These are phyloP conservation scores for Citropsis articulata DNA, from an alignment of 345 rosid species.

Conservation along the genomic window DNA sequence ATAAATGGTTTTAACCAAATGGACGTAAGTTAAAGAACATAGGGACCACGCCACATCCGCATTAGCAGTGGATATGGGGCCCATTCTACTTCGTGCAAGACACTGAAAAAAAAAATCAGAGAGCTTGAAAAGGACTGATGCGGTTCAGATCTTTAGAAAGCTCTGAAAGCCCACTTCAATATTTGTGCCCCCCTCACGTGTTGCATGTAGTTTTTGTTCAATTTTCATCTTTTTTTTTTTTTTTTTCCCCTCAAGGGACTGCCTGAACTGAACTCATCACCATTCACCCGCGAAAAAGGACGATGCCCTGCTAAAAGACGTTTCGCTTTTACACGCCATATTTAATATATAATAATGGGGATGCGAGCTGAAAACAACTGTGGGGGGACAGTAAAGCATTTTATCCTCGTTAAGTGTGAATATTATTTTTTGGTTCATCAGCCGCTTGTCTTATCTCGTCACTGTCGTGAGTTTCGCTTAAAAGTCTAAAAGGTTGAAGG, in stretches of 20 bases:
- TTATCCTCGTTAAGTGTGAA: conserved; percentile 29
- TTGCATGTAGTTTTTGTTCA: conserved; percentile 13
- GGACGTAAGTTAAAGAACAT: background rate
- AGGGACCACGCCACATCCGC: conserved; percentile 2
- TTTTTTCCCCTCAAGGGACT: background rate
- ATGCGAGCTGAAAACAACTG: background rate
- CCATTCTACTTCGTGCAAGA: background rate
- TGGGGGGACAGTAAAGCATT: background rate
- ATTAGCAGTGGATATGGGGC: background rate
- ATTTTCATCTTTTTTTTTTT: background rate
- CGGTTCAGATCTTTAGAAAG: conserved; percentile 14
- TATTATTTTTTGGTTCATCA: background rate
- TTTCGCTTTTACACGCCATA: conserved; percentile 24
- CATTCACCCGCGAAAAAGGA: background rate
- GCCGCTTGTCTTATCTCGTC: conserved; percentile 11
- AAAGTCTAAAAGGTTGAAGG: background rate
- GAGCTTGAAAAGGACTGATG: conserved; percentile 30
- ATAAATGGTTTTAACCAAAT: background rate
- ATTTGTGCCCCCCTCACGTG: conserved; percentile 43
- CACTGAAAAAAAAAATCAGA: background rate
- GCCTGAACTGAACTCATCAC: too few relatives aligned
- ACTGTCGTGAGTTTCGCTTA: background rate
- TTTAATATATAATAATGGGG: background rate
- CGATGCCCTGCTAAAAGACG: conserved; percentile 28
- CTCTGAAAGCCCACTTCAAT: conserved; percentile 1